phyloP scores from a whole-genome alignment of 768 basidiomycete species.

The Suillus paluster region DNA sequence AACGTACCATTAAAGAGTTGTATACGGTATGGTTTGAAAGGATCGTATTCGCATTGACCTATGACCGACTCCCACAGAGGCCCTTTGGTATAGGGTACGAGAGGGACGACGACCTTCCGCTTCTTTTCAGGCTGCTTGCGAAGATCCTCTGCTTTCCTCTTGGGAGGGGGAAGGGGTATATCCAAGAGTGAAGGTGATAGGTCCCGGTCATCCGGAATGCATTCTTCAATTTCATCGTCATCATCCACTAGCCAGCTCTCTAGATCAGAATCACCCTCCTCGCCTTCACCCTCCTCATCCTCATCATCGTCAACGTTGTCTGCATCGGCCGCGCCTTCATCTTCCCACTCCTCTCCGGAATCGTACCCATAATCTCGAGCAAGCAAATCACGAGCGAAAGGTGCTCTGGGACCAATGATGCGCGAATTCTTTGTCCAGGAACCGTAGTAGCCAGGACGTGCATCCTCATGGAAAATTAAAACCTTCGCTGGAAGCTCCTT shows the following conservation, averaged over 20 bases:
- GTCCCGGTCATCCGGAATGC: slow-evolving; percentile 44
- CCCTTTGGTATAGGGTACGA: slow-evolving; percentile 82
- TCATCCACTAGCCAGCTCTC: slow-evolving; percentile 54
- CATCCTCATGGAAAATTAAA: slow-evolving; percentile 82
- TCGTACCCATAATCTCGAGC: slow-evolving; percentile 91
- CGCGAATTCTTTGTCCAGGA: slow-evolving; percentile 89
- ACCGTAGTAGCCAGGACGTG: slow-evolving; percentile 91
- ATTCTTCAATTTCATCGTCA: slow-evolving; percentile 74
- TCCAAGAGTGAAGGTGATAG: slow-evolving; percentile 36
- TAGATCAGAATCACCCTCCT: slow-evolving; percentile 48
- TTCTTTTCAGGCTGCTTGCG: slow-evolving; percentile 61
- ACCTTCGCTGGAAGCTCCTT: slow-evolving; percentile 73
- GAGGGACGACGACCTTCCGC: slow-evolving; percentile 74
- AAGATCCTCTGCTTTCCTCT: slow-evolving; percentile 50
- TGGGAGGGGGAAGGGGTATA: slow-evolving; percentile 39
- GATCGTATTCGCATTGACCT: slow-evolving; percentile 68
- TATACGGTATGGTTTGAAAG: slow-evolving; percentile 76
- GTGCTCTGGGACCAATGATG: slow-evolving; percentile 80
- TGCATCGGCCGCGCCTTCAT: slow-evolving; percentile 75
- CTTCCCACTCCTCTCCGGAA: slow-evolving; percentile 96
- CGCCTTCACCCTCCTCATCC: slow-evolving; percentile 69
- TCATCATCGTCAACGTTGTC: slow-evolving; percentile 74
- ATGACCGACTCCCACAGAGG: slow-evolving; percentile 79
- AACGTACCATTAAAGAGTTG: slow-evolving; percentile 82
- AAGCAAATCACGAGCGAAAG: slow-evolving; percentile 78